A percentile compares a stretch with the other conserved stretches of the same genome.
Evolutionary conservation across 805 yeast genomes (phyloP).

Genomic region (Suhomyces vadensis): DNA sequence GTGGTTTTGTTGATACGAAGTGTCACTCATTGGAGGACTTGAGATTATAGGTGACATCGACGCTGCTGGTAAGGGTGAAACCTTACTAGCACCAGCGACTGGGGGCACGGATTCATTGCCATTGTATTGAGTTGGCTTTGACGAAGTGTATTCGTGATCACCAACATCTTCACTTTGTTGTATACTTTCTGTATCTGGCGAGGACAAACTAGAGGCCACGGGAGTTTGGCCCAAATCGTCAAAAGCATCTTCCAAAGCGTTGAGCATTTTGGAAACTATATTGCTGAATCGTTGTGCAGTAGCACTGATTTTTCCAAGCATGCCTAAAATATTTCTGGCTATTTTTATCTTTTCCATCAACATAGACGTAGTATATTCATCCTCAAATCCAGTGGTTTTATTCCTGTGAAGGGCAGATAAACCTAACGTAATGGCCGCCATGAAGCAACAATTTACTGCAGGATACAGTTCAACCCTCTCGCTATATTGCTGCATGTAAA

Average conservation of each 20-base stretch:
- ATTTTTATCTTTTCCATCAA: constrained; percentile 14
- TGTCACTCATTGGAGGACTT: not conserved
- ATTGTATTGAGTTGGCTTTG: not conserved
- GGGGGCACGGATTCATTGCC: not conserved
- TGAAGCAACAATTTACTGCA: constrained; percentile 32
- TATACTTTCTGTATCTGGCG: constrained; percentile 2
- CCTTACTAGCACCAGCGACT: not conserved
- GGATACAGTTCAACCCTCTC: constrained; percentile 39
- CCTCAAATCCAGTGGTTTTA: constrained; percentile 10
- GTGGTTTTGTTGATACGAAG: not conserved
- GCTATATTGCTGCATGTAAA: constrained; percentile 24
- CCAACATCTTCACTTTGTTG: not conserved
- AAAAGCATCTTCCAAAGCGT: constrained; percentile 13
- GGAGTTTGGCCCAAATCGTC: constrained; percentile 4
- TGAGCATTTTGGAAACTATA: constrained; percentile 16
- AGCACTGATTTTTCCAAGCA: constrained; percentile 14
- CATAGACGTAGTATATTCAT: constrained; percentile 14
- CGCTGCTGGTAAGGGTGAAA: not conserved
- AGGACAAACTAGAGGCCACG: not conserved
- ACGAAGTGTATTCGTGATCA: not conserved
- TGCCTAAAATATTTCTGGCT: constrained; percentile 11
- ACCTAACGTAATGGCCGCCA: constrained; percentile 39
- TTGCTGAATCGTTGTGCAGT: constrained; percentile 13
- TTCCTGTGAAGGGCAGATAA: constrained; percentile 25
- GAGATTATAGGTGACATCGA: not conserved